Evolutionary conservation across 495 filamentous ascomycete genomes (phyloP).

Genomic region (Haplographium delicatum): DNA sequence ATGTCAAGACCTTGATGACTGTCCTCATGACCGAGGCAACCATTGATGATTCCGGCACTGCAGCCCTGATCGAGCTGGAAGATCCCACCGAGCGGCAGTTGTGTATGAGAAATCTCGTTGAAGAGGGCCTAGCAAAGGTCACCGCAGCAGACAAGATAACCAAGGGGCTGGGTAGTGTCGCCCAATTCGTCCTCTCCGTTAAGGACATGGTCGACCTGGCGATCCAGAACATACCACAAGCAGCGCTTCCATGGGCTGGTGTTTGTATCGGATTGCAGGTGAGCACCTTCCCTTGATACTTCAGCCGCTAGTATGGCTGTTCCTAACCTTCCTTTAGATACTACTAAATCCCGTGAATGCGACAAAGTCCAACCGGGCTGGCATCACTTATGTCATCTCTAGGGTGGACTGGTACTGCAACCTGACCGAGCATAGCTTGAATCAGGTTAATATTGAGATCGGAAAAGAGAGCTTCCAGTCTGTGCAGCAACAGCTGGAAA

Average conservation of each 20-base stretch:
- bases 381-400: conserved; percentile 5
- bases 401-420: conserved; percentile 7
- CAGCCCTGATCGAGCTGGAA: background rate
- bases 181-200: background rate
- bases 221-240: background rate
- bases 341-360: conserved; percentile 22
- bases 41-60: background rate
- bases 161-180: background rate
- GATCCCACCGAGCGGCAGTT: background rate
- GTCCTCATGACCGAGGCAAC: background rate
- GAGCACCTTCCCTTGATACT: background rate
- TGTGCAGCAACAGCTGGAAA: conserved; percentile 9
- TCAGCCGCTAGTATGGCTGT: background rate
- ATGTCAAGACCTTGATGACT: background rate
- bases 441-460: conserved; percentile 1
- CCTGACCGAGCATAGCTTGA: conserved; percentile 7
- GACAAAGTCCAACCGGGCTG: conserved; percentile 24
- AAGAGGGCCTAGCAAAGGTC: background rate
- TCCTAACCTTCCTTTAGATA: background rate
- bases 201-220: background rate
- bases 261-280: background rate
- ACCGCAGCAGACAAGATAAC: background rate
- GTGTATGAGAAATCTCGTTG: background rate
- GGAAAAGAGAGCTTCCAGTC: conserved; percentile 5
- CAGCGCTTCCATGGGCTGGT: background rate